Evolutionary conservation across 768 basidiomycete species (phyloP).

Genomic region (Tricholoma bakamatsutake): DNA sequence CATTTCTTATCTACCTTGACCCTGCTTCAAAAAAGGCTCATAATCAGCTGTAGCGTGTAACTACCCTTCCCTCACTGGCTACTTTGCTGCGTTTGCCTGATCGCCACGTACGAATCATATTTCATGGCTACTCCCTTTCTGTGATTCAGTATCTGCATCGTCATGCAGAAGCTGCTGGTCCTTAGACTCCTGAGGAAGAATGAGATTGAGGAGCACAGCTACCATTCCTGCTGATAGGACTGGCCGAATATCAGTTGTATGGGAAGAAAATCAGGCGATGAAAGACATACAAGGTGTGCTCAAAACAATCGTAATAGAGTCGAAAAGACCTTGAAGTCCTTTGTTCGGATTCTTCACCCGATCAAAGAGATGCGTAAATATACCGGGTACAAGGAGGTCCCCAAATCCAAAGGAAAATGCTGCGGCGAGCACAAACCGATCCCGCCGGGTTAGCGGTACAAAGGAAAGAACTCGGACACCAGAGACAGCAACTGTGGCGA

Average conservation of each 20-base stretch:
- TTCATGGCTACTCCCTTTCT: not conserved
- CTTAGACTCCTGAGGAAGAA: slow-evolving; percentile 37
- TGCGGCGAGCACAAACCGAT: slow-evolving; percentile 65
- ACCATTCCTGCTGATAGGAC: slow-evolving; percentile 55
- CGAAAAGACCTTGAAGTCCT: slow-evolving; percentile 63
- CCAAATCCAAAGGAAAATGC: slow-evolving; percentile 68
- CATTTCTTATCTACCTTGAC: no score
- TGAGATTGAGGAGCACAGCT: slow-evolving; percentile 50
- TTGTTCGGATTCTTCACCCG: slow-evolving; percentile 44
- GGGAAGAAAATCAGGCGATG: not conserved
- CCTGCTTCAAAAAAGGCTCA: no score
- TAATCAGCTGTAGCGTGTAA: no score
- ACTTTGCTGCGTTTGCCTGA: no score
- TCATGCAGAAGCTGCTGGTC: not conserved
- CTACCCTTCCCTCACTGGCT: no score
- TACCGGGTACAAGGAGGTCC: slow-evolving; percentile 57
- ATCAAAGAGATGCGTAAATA: slow-evolving; percentile 69
- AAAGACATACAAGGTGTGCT: slow-evolving; percentile 69
- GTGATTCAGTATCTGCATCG: not conserved
- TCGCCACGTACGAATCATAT: no score
- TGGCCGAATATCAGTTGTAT: slow-evolving; percentile 15
- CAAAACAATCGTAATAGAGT: slow-evolving; percentile 74
- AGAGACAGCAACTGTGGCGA: slow-evolving; percentile 66
- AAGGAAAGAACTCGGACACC: slow-evolving; percentile 67
- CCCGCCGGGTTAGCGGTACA: slow-evolving; percentile 52